A percentile compares a stretch with the other conserved stretches of the same genome.
phyloP scores from a whole-genome alignment of 2,329 filamentous ascomycete species.

The Aureobasidium sp. region DNA sequence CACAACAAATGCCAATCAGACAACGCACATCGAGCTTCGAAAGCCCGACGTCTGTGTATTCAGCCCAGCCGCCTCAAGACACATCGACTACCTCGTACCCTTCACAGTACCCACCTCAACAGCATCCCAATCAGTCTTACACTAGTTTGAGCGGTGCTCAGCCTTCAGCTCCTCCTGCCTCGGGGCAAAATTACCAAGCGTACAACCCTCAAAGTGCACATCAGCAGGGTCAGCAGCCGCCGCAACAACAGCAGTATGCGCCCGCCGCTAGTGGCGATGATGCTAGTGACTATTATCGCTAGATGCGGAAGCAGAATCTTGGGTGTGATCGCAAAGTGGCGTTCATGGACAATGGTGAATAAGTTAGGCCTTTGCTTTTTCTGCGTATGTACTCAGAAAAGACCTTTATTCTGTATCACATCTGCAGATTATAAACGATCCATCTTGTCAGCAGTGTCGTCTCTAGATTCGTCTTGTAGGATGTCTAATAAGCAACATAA shows the following conservation, averaged over 20 bases:
- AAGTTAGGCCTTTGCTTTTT: background rate
- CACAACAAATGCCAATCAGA: constrained; percentile 11
- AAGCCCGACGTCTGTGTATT: constrained; percentile 25
- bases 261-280: constrained; percentile 25
- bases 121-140: constrained; percentile 12
- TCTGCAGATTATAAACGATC: background rate
- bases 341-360: background rate
- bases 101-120: constrained; percentile 12
- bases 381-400: background rate
- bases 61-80: constrained; percentile 20
- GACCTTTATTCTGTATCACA: background rate
- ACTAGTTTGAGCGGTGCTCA: background rate
- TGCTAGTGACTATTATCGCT: constrained; percentile 30
- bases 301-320: background rate
- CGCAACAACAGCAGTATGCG: constrained; percentile 17
- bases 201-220: constrained; percentile 17
- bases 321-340: background rate
- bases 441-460: background rate
- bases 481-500: no score
- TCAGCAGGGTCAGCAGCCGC: constrained; percentile 18
- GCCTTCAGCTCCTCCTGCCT: constrained; percentile 17
- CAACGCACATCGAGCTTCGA: constrained; percentile 27
- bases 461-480: no score
- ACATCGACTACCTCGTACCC: constrained; percentile 6
- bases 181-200: constrained; percentile 19